Evolutionary conservation across 495 filamentous ascomycete genomes (phyloP).

Genomic region (Extremus antarcticus): DNA sequence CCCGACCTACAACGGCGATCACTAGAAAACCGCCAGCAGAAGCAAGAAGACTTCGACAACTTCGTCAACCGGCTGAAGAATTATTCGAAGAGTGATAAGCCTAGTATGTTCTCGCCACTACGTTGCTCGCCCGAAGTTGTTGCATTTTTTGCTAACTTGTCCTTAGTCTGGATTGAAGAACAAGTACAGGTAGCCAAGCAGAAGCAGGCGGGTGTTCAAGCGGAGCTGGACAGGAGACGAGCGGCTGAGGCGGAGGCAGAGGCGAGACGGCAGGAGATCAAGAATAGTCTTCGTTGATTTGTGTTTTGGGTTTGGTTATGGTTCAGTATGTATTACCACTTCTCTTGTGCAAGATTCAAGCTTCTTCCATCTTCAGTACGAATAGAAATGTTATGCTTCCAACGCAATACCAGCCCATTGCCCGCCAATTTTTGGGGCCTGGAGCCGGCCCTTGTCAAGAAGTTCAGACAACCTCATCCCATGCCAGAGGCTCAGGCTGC

Average conservation of each 20-base stretch:
- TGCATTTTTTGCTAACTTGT: conserved; percentile 44
- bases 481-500: no score
- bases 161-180: conserved; percentile 46
- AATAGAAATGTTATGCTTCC: no score
- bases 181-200: conserved; percentile 35
- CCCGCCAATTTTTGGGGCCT: no score
- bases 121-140: no score
- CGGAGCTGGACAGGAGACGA: conserved; percentile 44
- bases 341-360: background rate
- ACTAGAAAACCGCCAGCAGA: conserved; percentile 58
- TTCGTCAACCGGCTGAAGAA: conserved; percentile 76
- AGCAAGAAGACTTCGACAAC: conserved; percentile 75
- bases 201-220: conserved; percentile 18
- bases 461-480: no score
- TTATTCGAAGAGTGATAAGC: conserved; percentile 82
- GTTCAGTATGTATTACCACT: background rate
- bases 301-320: background rate
- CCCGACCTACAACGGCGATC: conserved; percentile 81
- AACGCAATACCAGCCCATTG: no score
- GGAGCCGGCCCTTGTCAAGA: no score
- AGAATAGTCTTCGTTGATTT: conserved; percentile 17
- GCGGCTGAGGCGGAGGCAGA: conserved; percentile 44
- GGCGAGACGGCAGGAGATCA: conserved; percentile 53
- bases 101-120: conserved; percentile 41
- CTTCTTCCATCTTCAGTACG: no score